These are phyloP conservation scores for Metschnikowia sp. DNA, from an alignment of 805 yeast genomes.

Conservation along the genomic window DNA sequence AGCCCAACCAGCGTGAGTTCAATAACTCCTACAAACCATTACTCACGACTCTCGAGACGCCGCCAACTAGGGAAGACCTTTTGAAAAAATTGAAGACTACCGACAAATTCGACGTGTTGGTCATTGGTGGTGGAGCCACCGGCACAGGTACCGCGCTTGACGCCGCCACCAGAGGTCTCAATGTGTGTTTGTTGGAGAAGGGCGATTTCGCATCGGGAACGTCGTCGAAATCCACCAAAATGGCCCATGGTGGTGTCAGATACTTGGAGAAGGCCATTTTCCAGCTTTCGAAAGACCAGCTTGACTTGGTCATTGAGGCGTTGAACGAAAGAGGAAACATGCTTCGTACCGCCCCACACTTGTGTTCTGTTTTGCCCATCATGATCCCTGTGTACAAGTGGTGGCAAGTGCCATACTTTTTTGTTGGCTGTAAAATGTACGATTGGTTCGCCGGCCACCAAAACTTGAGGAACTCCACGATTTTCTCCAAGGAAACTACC, in stretches of 20 bases:
- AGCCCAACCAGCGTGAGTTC: constrained; percentile 28
- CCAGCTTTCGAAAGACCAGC: constrained; percentile 86
- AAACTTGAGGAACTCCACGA: constrained; percentile 74
- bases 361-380: constrained; percentile 81
- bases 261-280: constrained; percentile 93
- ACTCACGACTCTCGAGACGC: constrained; percentile 41
- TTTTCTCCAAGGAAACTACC: constrained; percentile 65
- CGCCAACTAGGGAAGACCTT: constrained; percentile 56
- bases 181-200: constrained; percentile 82
- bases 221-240: constrained; percentile 88
- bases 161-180: constrained; percentile 85
- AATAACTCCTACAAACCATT: constrained; percentile 41
- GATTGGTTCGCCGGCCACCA: constrained; percentile 90
- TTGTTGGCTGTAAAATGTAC: constrained; percentile 85
- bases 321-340: constrained; percentile 82
- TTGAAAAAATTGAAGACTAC: constrained; percentile 32
- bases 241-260: constrained; percentile 97
- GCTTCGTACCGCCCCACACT: constrained; percentile 88
- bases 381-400: constrained; percentile 94
- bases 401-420: constrained; percentile 96
- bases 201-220: constrained; percentile 92
- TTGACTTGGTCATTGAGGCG: constrained; percentile 85
- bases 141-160: constrained; percentile 93
- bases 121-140: constrained; percentile 96
- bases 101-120: constrained; percentile 69